Conservation (phyloP, 2,329 filamentous ascomycete species). For the Fusarium stilboides region DNA sequence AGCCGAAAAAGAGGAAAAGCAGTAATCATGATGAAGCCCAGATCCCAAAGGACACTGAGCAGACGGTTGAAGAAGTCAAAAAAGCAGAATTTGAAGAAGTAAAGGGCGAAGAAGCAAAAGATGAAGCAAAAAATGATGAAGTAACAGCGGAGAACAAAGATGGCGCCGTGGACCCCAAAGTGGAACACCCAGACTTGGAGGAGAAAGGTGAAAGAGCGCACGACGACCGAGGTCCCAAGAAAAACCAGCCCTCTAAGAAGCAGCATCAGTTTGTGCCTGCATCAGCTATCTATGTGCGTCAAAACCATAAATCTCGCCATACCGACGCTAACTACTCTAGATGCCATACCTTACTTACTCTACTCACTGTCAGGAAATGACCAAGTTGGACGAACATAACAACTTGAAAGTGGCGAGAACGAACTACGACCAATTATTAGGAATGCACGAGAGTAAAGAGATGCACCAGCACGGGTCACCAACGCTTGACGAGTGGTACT, state of each 20-base stretch:
- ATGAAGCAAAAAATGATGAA: too few relatives aligned
- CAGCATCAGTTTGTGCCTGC: neutral
- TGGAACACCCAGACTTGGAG: too few relatives aligned
- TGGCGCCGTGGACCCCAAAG: too few relatives aligned
- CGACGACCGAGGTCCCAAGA: neutral
- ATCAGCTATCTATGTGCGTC: neutral
- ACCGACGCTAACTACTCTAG: neutral
- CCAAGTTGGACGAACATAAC: neutral
- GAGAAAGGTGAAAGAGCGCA: neutral
- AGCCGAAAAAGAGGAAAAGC: neutral
- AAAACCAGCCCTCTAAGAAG: neutral
- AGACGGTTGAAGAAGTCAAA: neutral
- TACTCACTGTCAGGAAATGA: neutral
- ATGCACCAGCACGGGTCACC: neutral
- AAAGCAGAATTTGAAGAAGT: neutral
- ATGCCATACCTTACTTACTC: neutral
- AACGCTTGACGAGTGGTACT: slow-evolving; percentile 14
- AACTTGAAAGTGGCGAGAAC: neutral
- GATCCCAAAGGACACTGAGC: too few relatives aligned
- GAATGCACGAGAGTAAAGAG: neutral
- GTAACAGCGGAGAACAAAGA: neutral
- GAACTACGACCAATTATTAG: neutral
- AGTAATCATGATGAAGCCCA: neutral
- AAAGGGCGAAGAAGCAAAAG: too few relatives aligned
- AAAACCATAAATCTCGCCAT: neutral